Conservation (phyloP, 768 basidiomycete genomes). For the Mycena floridula region DNA sequence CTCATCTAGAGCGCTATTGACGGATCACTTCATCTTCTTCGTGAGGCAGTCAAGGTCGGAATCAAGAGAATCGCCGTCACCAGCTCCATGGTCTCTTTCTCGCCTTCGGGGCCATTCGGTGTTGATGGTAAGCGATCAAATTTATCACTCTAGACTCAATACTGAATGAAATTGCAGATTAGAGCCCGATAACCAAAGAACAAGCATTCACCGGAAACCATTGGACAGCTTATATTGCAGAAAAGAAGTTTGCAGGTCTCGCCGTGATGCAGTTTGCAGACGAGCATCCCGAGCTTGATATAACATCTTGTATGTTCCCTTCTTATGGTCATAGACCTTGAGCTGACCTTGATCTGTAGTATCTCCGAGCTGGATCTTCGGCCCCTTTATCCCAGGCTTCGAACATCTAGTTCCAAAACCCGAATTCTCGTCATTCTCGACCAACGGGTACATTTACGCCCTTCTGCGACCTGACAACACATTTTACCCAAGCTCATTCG, state of each 20-base stretch:
- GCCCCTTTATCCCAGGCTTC: slow-evolving; percentile 19
- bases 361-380: slow-evolving; percentile 17
- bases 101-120: not conserved
- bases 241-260: slow-evolving; percentile 10
- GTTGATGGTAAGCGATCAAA: slow-evolving; percentile 5
- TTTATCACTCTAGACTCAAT: not conserved
- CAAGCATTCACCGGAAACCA: slow-evolving; percentile 6
- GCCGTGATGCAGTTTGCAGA: slow-evolving; percentile 10
- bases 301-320: slow-evolving; percentile 12
- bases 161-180: slow-evolving; percentile 4
- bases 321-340: not conserved
- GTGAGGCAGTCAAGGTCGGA: slow-evolving; percentile 17
- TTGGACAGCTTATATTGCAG: slow-evolving; percentile 4
- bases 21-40: slow-evolving; percentile 20
- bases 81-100: slow-evolving; percentile 13
- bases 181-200: slow-evolving; percentile 7
- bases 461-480: slow-evolving; percentile 9
- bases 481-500: slow-evolving; percentile 4
- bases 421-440: slow-evolving; percentile 8
- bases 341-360: slow-evolving; percentile 8
- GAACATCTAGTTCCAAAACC: slow-evolving; percentile 10
- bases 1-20: slow-evolving; percentile 16
- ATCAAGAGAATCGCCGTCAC: slow-evolving; percentile 16
- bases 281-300: slow-evolving; percentile 12
- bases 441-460: slow-evolving; percentile 9